phyloP scores from a whole-genome alignment of 371 early-diverging fungal genomes.

The Lichtheimia ornata region DNA sequence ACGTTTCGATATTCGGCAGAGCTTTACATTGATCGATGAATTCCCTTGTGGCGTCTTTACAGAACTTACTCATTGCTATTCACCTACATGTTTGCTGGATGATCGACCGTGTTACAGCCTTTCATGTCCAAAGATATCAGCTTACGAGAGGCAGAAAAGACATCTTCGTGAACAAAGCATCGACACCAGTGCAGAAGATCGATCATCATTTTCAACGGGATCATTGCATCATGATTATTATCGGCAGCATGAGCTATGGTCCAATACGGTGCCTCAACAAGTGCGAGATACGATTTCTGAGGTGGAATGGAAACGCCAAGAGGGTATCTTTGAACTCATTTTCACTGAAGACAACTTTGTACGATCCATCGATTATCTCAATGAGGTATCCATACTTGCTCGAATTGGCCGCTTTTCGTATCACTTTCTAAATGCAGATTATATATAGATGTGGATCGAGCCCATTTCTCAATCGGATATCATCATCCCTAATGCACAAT shows the following conservation, averaged over 20 bases:
- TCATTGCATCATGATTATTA: constrained; percentile 6
- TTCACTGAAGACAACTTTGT: constrained; percentile 91
- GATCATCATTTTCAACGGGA: constrained; percentile 2
- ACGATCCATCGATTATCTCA: constrained; percentile 57
- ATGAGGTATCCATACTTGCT: constrained; percentile 19
- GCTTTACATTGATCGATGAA: constrained; percentile 17
- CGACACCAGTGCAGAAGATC: neutral
- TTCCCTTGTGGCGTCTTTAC: constrained; percentile 74
- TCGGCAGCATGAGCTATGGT: constrained; percentile 4
- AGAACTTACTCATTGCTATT: constrained; percentile 83
- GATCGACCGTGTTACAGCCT: constrained; percentile 81
- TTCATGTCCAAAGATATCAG: constrained; percentile 64
- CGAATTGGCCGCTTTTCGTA: neutral
- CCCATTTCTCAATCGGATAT: constrained; percentile 64
- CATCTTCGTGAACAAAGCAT: constrained; percentile 1
- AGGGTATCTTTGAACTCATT: constrained; percentile 89
- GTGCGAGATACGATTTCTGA: constrained; percentile 15
- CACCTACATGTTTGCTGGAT: constrained; percentile 74
- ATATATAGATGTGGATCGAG: constrained; percentile 56
- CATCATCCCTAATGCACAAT: constrained; percentile 60
- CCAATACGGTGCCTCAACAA: constrained; percentile 14
- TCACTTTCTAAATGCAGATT: neutral
- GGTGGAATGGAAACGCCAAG: constrained; percentile 86
- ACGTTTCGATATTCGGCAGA: constrained; percentile 22
- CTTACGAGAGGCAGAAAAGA: constrained; percentile 1